Percentiles rank a stretch among this genome's conserved stretches.
Conservation (phyloP, 768 basidiomycete species). For the Chalciporus chontae region DNA sequence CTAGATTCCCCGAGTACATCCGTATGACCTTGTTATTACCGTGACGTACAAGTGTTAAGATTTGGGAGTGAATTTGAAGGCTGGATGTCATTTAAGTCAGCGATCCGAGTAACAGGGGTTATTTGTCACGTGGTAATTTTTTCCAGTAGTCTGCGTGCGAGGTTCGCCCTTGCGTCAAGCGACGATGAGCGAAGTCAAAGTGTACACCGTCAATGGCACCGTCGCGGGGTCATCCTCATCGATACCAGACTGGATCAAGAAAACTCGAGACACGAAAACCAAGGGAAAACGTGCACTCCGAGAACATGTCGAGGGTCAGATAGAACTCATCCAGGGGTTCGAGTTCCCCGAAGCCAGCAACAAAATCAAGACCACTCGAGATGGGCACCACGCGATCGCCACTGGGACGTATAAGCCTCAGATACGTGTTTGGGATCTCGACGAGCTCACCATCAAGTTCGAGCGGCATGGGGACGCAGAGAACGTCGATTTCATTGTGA, state of each 20-base stretch:
- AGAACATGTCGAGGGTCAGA: conserved; percentile 78
- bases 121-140: conserved; percentile 18
- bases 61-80: too few relatives aligned
- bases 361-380: conserved; percentile 82
- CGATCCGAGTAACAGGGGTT: background rate
- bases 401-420: conserved; percentile 99
- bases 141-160: background rate
- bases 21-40: conserved; percentile 13
- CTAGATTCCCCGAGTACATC: conserved; percentile 15
- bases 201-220: conserved; percentile 96
- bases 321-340: conserved; percentile 93
- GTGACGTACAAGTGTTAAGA: too few relatives aligned
- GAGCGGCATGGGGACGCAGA: conserved; percentile 95
- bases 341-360: conserved; percentile 97
- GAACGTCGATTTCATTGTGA: conserved; percentile 96
- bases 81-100: too few relatives aligned
- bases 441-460: conserved; percentile 90
- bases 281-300: conserved; percentile 55
- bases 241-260: conserved; percentile 91
- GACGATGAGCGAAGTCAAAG: conserved; percentile 56
- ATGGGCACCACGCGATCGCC: conserved; percentile 89
- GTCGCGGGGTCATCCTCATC: conserved; percentile 84
- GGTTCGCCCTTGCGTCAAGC: conserved; percentile 2
- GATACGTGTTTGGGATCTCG: conserved; percentile 92
- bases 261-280: conserved; percentile 57